These are phyloP conservation scores for Neofusicoccum laricinum DNA, from an alignment of 2,329 filamentous ascomycete species.

Conservation along the genomic window DNA sequence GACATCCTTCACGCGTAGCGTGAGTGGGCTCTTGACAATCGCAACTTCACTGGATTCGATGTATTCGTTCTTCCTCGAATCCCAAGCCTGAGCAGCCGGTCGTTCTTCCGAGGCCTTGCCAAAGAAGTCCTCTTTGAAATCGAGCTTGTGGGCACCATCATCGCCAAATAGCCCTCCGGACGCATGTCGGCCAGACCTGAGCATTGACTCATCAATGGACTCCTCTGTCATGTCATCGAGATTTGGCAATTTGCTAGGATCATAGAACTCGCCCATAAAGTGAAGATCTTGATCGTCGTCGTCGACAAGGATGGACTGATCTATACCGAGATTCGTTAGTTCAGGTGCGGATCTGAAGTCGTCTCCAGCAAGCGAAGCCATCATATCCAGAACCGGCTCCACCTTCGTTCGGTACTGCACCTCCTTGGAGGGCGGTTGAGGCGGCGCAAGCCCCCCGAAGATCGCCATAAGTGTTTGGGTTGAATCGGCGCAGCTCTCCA, in stretches of 20 bases:
- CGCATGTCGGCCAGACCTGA: slow-evolving; percentile 26
- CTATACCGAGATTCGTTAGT: slow-evolving; percentile 50
- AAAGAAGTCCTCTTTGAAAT: slow-evolving; percentile 78
- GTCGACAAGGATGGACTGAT: slow-evolving; percentile 34
- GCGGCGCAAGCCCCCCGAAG: slow-evolving; percentile 76
- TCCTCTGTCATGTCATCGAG: slow-evolving; percentile 32
- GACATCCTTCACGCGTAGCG: slow-evolving; percentile 76
- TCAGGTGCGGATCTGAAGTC: slow-evolving; percentile 61
- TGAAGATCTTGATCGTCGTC: slow-evolving; percentile 41
- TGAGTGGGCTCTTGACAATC: slow-evolving; percentile 66
- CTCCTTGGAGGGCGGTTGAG: slow-evolving; percentile 75
- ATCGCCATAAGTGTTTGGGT: slow-evolving; percentile 86
- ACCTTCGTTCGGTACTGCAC: slow-evolving; percentile 85
- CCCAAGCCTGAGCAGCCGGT: slow-evolving; percentile 74
- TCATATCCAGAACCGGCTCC: slow-evolving; percentile 80
- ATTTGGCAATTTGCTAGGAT: slow-evolving; percentile 39
- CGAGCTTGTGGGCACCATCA: slow-evolving; percentile 50
- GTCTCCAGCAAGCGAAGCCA: slow-evolving; percentile 86
- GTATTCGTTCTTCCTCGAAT: slow-evolving; percentile 73
- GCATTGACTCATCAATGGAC: slow-evolving; percentile 40
- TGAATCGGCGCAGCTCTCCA: slow-evolving; percentile 96
- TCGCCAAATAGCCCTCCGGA: neutral
- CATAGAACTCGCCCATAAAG: slow-evolving; percentile 58
- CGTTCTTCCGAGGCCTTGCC: slow-evolving; percentile 58
- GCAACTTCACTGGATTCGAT: slow-evolving; percentile 62